phyloP scores from a whole-genome alignment of 2,329 filamentous ascomycete species.

The Scortechinia acanthostroma region DNA sequence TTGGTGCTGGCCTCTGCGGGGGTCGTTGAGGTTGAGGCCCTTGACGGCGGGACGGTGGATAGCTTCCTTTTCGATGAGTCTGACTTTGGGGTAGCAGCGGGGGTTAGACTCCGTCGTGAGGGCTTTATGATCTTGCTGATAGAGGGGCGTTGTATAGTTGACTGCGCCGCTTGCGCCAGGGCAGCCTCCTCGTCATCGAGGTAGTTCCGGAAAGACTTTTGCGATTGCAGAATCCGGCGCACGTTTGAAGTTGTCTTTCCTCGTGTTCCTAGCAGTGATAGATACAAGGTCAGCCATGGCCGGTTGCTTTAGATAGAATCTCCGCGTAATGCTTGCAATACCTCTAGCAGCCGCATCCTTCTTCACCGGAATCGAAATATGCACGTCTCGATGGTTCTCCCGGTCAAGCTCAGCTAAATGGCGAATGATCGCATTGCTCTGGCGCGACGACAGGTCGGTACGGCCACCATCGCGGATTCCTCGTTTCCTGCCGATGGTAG shows the following conservation, averaged over 20 bases:
- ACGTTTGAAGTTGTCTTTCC: constrained; percentile 34
- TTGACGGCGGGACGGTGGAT: background rate
- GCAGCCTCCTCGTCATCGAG: constrained; percentile 39
- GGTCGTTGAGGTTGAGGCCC: background rate
- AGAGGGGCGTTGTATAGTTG: constrained; percentile 5
- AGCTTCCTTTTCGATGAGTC: constrained; percentile 3
- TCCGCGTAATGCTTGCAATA: constrained; percentile 15
- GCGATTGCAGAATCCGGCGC: constrained; percentile 33
- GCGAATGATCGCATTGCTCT: background rate
- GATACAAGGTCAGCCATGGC: too few species aligned
- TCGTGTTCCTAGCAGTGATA: constrained; percentile 18
- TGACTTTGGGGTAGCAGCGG: constrained; percentile 6
- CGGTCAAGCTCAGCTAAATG: background rate
- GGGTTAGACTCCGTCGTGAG: constrained; percentile 13
- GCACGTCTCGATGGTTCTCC: background rate
- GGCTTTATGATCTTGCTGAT: constrained; percentile 5
- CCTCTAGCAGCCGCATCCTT: background rate
- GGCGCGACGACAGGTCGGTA: background rate
- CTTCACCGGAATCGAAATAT: background rate
- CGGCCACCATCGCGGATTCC: background rate
- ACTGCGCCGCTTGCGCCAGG: constrained; percentile 13
- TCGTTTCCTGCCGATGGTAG: background rate
- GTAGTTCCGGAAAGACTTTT: constrained; percentile 38
- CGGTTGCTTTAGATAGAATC: constrained; percentile 34
- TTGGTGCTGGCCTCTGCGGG: background rate